Evolutionary conservation across 2,329 filamentous ascomycete species (phyloP).

Genomic region (Helotiales sp.): DNA sequence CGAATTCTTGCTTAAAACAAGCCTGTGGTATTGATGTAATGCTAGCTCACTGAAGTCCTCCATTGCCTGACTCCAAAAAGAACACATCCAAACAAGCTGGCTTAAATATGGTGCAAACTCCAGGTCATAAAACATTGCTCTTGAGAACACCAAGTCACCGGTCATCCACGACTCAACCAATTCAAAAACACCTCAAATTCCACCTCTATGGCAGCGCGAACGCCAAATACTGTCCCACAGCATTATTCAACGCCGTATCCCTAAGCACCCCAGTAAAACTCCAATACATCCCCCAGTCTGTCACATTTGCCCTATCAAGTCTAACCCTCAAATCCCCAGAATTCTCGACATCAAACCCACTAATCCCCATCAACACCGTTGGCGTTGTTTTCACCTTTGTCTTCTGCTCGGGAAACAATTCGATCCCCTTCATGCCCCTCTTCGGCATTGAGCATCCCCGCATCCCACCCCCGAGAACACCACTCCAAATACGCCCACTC

Average conservation of each 20-base stretch:
- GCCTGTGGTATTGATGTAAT: not conserved
- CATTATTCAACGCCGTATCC: not conserved
- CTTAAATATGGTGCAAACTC: not conserved
- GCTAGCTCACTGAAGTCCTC: not conserved
- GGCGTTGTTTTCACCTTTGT: not conserved
- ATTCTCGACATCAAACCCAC: not conserved
- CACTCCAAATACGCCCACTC: not conserved
- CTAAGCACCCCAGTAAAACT: not conserved
- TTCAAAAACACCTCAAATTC: too few species aligned
- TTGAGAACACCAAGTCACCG: not conserved
- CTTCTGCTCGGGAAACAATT: not conserved
- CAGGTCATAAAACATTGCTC: not conserved
- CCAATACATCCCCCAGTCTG: not conserved
- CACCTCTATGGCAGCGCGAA: not conserved
- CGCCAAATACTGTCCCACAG: not conserved
- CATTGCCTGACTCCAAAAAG: not conserved
- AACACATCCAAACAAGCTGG: not conserved
- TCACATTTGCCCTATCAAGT: not conserved
- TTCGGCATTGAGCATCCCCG: not conserved
- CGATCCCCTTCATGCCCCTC: not conserved
- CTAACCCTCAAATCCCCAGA: not conserved
- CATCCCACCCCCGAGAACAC: not conserved
- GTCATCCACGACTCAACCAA: too few species aligned
- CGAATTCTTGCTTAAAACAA: too few species aligned
- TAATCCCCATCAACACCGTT: not conserved